A percentile compares a stretch with the other conserved stretches of the same genome.
These are phyloP conservation scores for Acacia pycnantha DNA, from an alignment of 331 rosid species.

Conservation along the genomic window DNA sequence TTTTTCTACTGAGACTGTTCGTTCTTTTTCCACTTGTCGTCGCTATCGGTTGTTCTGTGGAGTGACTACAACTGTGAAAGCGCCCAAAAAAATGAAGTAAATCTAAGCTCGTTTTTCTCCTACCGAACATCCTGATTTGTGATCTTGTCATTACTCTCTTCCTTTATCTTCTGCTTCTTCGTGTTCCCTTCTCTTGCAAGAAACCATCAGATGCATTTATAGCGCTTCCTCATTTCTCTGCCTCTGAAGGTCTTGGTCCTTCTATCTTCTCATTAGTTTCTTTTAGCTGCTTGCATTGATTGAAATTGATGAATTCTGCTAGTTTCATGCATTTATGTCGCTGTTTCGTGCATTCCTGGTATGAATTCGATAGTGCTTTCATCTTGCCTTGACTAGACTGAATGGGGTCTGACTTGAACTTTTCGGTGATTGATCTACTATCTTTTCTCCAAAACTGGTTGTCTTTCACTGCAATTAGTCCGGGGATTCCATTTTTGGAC, in stretches of 20 bases:
- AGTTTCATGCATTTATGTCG: background rate
- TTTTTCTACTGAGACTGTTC: too few relatives aligned
- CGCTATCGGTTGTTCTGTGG: constrained; percentile 71
- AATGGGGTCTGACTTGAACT: constrained; percentile 22
- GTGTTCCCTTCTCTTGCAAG: constrained; percentile 50
- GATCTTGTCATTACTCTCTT: background rate
- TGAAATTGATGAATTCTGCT: background rate
- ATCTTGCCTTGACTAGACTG: constrained; percentile 44
- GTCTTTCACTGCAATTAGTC: constrained; percentile 18
- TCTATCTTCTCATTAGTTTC: constrained; percentile 25
- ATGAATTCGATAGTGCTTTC: background rate
- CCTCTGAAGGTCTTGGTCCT: constrained; percentile 48
- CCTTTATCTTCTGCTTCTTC: background rate
- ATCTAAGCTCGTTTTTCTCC: constrained; percentile 6
- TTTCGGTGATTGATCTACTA: constrained; percentile 44
- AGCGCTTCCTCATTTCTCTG: constrained; percentile 30
- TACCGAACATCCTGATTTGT: background rate
- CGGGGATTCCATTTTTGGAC: background rate
- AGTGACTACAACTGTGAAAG: constrained; percentile 25
- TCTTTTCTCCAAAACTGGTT: background rate
- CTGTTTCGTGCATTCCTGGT: constrained; percentile 3
- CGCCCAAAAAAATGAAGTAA: constrained; percentile 1
- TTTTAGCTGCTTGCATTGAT: background rate
- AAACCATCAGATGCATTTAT: constrained; percentile 50
- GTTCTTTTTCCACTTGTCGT: constrained; percentile 52